Conservation (phyloP, 2,329 filamentous ascomycete species). For the Talaromyces sp. region DNA sequence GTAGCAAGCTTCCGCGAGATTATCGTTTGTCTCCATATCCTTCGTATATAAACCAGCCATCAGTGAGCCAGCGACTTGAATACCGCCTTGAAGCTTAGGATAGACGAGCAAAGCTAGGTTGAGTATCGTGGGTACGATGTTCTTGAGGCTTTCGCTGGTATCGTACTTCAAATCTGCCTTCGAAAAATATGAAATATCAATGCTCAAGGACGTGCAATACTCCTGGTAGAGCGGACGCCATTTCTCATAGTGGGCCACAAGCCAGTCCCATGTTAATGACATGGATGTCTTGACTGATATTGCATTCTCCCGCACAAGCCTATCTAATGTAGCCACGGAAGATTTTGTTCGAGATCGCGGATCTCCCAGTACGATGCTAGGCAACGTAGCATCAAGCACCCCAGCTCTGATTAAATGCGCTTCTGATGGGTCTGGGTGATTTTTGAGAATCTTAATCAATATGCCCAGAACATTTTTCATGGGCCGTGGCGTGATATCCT, state of each 20-base stretch:
- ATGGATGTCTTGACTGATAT: slow-evolving; percentile 27
- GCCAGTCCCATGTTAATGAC: slow-evolving; percentile 25
- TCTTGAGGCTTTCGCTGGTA: slow-evolving; percentile 12
- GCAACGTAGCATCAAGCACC: slow-evolving; percentile 24
- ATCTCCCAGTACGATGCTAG: slow-evolving; percentile 33
- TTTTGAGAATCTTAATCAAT: slow-evolving; percentile 29
- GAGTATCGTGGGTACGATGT: slow-evolving; percentile 24
- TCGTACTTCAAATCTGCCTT: slow-evolving; percentile 7
- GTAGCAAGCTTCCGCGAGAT: slow-evolving; percentile 1
- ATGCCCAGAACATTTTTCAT: slow-evolving; percentile 40
- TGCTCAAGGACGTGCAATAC: slow-evolving; percentile 25
- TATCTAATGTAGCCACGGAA: slow-evolving; percentile 30
- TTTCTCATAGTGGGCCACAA: slow-evolving; percentile 21
- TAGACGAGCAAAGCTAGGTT: slow-evolving; percentile 26
- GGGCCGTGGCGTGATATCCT: slow-evolving; percentile 38
- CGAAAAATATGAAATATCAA: slow-evolving; percentile 17
- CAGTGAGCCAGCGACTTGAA: slow-evolving; percentile 22
- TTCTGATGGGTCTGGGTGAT: slow-evolving; percentile 18
- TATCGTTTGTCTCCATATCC: slow-evolving; percentile 3
- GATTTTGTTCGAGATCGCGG: slow-evolving; percentile 33
- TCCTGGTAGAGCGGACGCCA: slow-evolving; percentile 29
- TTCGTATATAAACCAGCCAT: slow-evolving; percentile 26
- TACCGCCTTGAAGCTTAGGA: slow-evolving; percentile 23
- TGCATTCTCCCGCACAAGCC: slow-evolving; percentile 32
- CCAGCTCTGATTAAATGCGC: slow-evolving; percentile 17